These are phyloP conservation scores for Scytalidium sp. DNA, from an alignment of 2,329 filamentous ascomycete genomes.

Conservation along the genomic window DNA sequence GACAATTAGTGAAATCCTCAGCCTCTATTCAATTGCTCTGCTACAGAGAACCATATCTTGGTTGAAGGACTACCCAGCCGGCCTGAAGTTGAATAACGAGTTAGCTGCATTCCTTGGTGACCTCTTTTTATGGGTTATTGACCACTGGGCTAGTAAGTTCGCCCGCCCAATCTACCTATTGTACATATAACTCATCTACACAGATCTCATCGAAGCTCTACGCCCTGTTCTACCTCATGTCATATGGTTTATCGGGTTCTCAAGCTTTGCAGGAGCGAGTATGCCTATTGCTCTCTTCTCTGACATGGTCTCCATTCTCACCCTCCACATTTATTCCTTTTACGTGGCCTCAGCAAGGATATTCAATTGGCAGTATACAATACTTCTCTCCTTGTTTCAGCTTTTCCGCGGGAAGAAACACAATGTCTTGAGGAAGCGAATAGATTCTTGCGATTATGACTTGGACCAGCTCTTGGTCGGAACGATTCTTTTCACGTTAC, in stretches of 20 bases:
- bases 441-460: slow-evolving; percentile 98
- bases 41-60: slow-evolving; percentile 86
- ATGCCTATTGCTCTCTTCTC: slow-evolving; percentile 97
- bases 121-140: slow-evolving; percentile 96
- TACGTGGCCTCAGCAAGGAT: slow-evolving; percentile 96
- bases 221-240: slow-evolving; percentile 79
- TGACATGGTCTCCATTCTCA: slow-evolving; percentile 85
- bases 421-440: slow-evolving; percentile 93
- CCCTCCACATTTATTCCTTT: slow-evolving; percentile 96
- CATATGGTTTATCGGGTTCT: slow-evolving; percentile 90
- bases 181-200: not conserved
- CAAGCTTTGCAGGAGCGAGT: slow-evolving; percentile 91
- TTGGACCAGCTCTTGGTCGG: slow-evolving; percentile 94
- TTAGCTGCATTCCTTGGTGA: slow-evolving; percentile 92
- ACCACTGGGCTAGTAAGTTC: slow-evolving; percentile 84
- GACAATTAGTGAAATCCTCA: slow-evolving; percentile 73
- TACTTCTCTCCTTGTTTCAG: slow-evolving; percentile 96
- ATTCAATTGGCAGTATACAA: slow-evolving; percentile 97
- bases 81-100: slow-evolving; percentile 92
- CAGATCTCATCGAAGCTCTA: slow-evolving; percentile 72
- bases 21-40: slow-evolving; percentile 82
- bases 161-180: not conserved
- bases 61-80: slow-evolving; percentile 94
- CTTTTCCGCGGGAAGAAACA: slow-evolving; percentile 97
- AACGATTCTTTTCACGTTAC: slow-evolving; percentile 91